Conservation (phyloP, 2,329 filamentous ascomycete species). For the Talaromyces sp. region DNA sequence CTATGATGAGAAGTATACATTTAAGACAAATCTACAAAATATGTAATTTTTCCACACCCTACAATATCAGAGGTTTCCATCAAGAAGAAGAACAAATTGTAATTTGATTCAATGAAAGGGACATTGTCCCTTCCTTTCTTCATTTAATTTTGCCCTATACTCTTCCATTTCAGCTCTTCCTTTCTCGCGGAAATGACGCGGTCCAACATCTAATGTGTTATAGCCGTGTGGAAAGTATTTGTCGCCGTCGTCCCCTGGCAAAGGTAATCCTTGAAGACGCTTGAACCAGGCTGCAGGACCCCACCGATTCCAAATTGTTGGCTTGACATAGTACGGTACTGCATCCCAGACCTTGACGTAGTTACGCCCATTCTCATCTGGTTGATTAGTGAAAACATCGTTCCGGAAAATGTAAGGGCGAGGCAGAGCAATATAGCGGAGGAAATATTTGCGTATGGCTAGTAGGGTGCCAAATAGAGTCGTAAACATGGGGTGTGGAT, state of each 20-base stretch:
- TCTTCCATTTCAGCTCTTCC: constrained; percentile 50
- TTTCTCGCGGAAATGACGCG: constrained; percentile 52
- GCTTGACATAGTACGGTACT: constrained; percentile 63
- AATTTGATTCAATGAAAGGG: constrained; percentile 37
- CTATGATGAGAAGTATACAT: neutral
- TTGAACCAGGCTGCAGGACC: constrained; percentile 54
- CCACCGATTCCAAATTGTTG: constrained; percentile 61
- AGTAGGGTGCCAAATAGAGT: constrained; percentile 50
- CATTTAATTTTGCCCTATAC: constrained; percentile 37
- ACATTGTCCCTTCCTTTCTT: constrained; percentile 44
- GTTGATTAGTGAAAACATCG: constrained; percentile 42
- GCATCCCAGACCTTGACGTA: constrained; percentile 54
- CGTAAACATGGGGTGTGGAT: constrained; percentile 34
- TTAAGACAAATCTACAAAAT: neutral
- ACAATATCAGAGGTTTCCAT: neutral
- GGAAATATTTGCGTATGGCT: constrained; percentile 51
- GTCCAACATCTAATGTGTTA: constrained; percentile 58
- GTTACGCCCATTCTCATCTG: constrained; percentile 56
- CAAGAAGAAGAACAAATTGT: neutral
- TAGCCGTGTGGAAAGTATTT: constrained; percentile 51
- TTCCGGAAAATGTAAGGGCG: constrained; percentile 45
- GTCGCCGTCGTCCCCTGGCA: constrained; percentile 48
- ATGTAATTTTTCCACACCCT: neutral
- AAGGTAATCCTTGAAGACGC: constrained; percentile 43
- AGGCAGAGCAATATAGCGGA: constrained; percentile 61